phyloP scores from a whole-genome alignment of 2,329 filamentous ascomycete genomes.

The Orbilia javanica region DNA sequence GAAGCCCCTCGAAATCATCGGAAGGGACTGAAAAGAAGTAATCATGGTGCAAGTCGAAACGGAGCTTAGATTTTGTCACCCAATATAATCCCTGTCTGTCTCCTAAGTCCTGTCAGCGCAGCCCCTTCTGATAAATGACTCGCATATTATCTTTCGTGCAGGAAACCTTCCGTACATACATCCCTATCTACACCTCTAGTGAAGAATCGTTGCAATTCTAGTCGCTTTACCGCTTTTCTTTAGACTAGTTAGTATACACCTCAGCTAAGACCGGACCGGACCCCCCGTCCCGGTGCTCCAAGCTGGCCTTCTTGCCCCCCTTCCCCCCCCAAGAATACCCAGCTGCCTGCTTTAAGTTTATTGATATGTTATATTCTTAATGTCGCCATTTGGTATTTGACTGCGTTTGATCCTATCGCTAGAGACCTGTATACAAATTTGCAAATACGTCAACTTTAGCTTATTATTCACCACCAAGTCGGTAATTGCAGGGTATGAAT shows the following conservation, averaged over 20 bases:
- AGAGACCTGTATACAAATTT: background rate
- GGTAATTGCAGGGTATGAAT: no score
- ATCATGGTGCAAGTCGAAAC: background rate
- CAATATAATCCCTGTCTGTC: slow-evolving; percentile 26
- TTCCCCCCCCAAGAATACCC: background rate
- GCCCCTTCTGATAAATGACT: slow-evolving; percentile 31
- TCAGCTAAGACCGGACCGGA: background rate
- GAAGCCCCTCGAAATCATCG: slow-evolving; percentile 23
- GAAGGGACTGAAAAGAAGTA: slow-evolving; percentile 32
- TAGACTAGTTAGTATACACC: background rate
- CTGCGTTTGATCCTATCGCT: background rate
- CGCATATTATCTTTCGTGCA: slow-evolving; percentile 19
- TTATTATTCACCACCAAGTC: background rate
- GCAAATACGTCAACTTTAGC: background rate
- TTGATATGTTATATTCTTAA: background rate
- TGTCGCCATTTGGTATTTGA: background rate
- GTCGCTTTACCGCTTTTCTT: background rate
- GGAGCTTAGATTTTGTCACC: slow-evolving; percentile 20
- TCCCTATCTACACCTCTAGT: slow-evolving; percentile 18
- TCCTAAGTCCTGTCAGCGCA: slow-evolving; percentile 11
- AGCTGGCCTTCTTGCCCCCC: no score
- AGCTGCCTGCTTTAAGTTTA: background rate
- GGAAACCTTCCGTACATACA: slow-evolving; percentile 6
- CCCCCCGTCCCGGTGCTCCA: background rate
- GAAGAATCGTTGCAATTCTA: slow-evolving; percentile 15